Evolutionary conservation across 352 stramenopile genomes (phyloP).

Genomic region (Globisporangium cylindrosporum): DNA sequence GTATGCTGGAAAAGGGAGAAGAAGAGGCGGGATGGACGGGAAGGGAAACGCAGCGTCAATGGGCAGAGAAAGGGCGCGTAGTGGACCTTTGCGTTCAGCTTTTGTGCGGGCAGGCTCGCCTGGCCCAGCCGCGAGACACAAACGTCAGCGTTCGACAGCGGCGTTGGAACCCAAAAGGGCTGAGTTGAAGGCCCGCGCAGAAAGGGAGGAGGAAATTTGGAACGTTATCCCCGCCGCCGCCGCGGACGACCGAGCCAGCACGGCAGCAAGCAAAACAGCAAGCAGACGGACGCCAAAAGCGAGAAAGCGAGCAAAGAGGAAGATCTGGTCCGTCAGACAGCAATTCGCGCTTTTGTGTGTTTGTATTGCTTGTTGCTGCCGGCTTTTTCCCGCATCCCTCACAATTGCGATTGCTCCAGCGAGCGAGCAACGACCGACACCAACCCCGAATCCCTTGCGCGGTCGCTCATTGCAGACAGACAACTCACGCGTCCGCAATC

Average conservation of each 20-base stretch:
- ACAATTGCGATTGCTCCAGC: constrained; percentile 10
- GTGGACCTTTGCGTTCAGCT: constrained; percentile 10
- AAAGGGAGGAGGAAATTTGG: constrained; percentile 10
- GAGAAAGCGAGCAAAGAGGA: neutral
- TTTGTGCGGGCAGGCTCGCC: neutral
- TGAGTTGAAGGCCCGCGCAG: constrained; percentile 9
- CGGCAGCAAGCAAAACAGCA: neutral
- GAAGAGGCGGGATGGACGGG: neutral
- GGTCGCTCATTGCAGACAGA: constrained; percentile 3
- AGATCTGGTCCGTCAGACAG: constrained; percentile 13
- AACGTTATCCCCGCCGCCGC: constrained; percentile 5
- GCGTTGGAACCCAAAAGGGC: constrained; percentile 3
- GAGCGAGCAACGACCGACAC: neutral
- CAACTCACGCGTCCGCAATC: neutral
- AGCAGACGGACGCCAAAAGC: neutral
- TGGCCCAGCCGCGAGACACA: neutral
- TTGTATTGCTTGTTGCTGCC: neutral
- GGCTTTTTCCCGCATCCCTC: neutral
- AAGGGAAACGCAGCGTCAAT: constrained; percentile 2
- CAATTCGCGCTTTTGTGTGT: neutral
- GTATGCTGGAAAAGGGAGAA: neutral
- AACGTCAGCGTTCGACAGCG: constrained; percentile 10
- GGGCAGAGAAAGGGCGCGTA: neutral
- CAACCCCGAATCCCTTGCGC: constrained; percentile 3
- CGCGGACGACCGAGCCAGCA: neutral